Percentiles rank a stretch among this genome's conserved stretches.
phyloP scores from a whole-genome alignment of 2,329 filamentous ascomycete genomes.

The Teratosphaeria nubilosa region DNA sequence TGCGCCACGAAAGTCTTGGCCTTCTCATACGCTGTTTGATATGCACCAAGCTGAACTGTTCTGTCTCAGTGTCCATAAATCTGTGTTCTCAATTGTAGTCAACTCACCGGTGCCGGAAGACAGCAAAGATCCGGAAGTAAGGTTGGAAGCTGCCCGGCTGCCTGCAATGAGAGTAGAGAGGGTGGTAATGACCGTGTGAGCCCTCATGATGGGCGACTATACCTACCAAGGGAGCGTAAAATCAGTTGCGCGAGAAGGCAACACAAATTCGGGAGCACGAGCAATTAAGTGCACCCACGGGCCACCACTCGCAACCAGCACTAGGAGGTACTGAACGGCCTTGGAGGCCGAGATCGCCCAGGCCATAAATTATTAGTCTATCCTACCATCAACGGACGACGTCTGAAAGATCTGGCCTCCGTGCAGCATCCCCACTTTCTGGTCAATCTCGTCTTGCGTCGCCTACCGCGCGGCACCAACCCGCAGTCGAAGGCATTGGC shows the following conservation, averaged over 20 bases:
- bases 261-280: not conserved
- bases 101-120: not conserved
- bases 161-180: not conserved
- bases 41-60: not conserved
- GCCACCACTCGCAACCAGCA: not conserved
- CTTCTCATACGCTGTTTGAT: constrained; percentile 17
- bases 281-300: not conserved
- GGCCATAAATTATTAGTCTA: not conserved
- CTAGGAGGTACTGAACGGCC: not conserved
- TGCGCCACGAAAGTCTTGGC: constrained; percentile 23
- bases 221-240: not conserved
- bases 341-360: not conserved
- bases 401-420: not conserved
- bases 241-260: not conserved
- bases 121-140: not conserved
- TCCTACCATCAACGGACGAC: not conserved
- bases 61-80: not conserved
- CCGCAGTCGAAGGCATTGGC: too few species aligned
- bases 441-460: not conserved
- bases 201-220: not conserved
- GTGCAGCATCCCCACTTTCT: not conserved
- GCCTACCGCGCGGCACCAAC: not conserved
- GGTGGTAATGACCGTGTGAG: not conserved
- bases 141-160: not conserved
- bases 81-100: too few species aligned